These are phyloP conservation scores for Microbotryum scabiosae DNA, from an alignment of 1,284 basidiomycete species.

Conservation along the genomic window DNA sequence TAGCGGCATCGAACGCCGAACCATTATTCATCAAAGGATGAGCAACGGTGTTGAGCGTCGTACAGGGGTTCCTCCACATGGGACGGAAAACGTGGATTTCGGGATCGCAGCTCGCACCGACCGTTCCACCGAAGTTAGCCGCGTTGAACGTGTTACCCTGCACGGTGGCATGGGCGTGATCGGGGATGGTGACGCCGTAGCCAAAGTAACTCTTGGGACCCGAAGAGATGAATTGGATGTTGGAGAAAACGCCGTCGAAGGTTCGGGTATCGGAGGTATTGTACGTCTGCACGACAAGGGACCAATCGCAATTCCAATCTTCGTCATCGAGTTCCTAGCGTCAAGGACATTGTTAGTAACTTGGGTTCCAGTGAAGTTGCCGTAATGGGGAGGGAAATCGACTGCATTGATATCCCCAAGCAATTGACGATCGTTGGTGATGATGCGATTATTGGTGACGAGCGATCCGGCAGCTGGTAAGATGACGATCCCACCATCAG, in stretches of 20 bases:
- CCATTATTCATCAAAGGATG: no score
- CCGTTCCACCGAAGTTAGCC: conserved; percentile 26
- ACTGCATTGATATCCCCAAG: conserved; percentile 16
- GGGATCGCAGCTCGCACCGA: background rate
- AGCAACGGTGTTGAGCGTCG: no score
- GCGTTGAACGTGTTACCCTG: conserved; percentile 17
- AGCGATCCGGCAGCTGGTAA: conserved; percentile 67
- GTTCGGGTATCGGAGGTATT: conserved; percentile 35
- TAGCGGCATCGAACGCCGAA: no score
- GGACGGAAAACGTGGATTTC: background rate
- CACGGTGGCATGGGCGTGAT: conserved; percentile 9
- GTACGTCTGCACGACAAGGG: conserved; percentile 42
- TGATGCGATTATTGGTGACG: conserved; percentile 59
- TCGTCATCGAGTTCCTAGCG: conserved; percentile 34
- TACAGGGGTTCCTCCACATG: no score
- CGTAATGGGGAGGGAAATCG: conserved; percentile 3
- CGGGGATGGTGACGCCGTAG: conserved; percentile 20
- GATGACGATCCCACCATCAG: conserved; percentile 54
- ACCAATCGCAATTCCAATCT: conserved; percentile 44
- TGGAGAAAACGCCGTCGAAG: conserved; percentile 50
- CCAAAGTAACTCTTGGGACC: conserved; percentile 28
- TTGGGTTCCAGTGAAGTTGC: background rate
- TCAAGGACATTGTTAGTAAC: conserved; percentile 1
- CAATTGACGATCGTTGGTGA: background rate
- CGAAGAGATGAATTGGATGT: conserved; percentile 50